Conservation (phyloP, 495 filamentous ascomycete genomes). For the Penicillium soppii region DNA sequence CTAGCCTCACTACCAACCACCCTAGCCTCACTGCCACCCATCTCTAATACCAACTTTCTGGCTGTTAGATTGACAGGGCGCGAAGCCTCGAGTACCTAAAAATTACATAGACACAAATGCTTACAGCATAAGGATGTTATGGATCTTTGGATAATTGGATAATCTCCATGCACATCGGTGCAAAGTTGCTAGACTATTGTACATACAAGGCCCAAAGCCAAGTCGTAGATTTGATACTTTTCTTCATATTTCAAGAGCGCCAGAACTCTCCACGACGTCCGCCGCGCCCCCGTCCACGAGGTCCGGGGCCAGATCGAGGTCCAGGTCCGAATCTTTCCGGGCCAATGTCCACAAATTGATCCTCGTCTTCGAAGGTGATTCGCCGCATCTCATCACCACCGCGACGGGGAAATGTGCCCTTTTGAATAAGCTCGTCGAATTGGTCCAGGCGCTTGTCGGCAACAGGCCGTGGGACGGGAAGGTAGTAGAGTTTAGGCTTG, state of each 20-base stretch:
- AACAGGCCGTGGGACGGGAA: constrained; percentile 49
- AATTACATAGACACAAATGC: no score
- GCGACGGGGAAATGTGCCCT: constrained; percentile 44
- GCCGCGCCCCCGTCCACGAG: constrained; percentile 36
- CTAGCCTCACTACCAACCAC: no score
- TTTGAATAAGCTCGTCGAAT: constrained; percentile 52
- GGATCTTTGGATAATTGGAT: no score
- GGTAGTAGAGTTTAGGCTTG: constrained; percentile 71
- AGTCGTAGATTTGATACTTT: not conserved
- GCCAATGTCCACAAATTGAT: constrained; percentile 71
- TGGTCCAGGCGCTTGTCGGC: constrained; percentile 65
- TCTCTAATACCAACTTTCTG: no score
- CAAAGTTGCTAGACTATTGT: no score
- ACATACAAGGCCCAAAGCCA: no score
- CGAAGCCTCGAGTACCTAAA: no score
- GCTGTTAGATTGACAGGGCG: no score
- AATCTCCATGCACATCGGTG: no score
- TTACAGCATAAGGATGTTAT: no score
- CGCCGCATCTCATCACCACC: constrained; percentile 66
- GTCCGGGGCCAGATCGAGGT: constrained; percentile 26
- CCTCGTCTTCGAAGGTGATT: constrained; percentile 75
- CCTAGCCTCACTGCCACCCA: no score
- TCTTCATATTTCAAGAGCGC: not conserved
- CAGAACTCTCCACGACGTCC: constrained; percentile 18
- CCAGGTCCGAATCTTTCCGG: constrained; percentile 54